Percentiles rank a stretch among this genome's conserved stretches.
phyloP scores from a whole-genome alignment of 2,329 filamentous ascomycete genomes.

The Sporothrix schenckii region DNA sequence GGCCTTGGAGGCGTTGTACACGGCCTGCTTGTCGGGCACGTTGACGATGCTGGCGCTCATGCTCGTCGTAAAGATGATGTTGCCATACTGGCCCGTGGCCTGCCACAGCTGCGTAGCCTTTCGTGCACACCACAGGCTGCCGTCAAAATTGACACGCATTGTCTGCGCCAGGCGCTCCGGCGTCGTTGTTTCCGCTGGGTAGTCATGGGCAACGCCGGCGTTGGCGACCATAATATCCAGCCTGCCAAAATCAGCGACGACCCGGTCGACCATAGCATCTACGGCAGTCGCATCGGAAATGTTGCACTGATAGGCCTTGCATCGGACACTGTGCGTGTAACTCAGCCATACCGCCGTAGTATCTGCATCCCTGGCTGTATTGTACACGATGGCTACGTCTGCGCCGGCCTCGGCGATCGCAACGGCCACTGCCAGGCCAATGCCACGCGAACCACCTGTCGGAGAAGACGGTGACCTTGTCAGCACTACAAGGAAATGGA shows the following conservation, averaged over 20 bases:
- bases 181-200: background rate
- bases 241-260: constrained; percentile 68
- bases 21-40: constrained; percentile 71
- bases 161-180: background rate
- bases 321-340: background rate
- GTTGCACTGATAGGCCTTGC: background rate
- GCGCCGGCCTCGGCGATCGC: constrained; percentile 21
- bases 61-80: constrained; percentile 75
- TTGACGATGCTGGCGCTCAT: constrained; percentile 80
- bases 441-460: constrained; percentile 11
- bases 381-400: constrained; percentile 23
- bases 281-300: constrained; percentile 52
- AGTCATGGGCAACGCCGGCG: constrained; percentile 53
- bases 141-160: constrained; percentile 6
- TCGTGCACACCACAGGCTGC: constrained; percentile 31
- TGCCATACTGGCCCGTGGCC: constrained; percentile 51
- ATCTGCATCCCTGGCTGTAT: background rate
- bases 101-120: constrained; percentile 46
- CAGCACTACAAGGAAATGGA: background rate
- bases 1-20: constrained; percentile 73
- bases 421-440: constrained; percentile 10
- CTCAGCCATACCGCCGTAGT: background rate
- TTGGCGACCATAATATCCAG: constrained; percentile 81
- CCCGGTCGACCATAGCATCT: constrained; percentile 52
- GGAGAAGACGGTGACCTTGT: background rate